A percentile compares a stretch with the other conserved stretches of the same genome.
Evolutionary conservation across 176 grass and related monocot species (phyloP).

Genomic region (Triticum monococcum): DNA sequence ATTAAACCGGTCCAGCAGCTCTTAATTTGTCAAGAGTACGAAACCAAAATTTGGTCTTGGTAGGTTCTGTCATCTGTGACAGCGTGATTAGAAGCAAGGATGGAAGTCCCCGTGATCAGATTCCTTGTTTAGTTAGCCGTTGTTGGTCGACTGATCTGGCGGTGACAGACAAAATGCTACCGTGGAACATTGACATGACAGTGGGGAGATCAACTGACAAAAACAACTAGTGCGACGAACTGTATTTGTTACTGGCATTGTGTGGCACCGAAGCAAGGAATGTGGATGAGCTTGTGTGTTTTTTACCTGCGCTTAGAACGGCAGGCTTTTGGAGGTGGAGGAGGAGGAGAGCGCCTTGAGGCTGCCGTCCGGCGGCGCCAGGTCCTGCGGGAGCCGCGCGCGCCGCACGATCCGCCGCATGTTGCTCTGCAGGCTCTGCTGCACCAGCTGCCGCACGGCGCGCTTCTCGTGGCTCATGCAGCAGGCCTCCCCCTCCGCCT

Average conservation of each 20-base stretch:
- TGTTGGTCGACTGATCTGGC: neutral
- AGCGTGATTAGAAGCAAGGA: neutral
- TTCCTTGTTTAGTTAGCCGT: neutral
- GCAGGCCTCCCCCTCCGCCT: neutral
- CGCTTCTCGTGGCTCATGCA: slow-evolving; percentile 78
- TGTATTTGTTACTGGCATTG: neutral
- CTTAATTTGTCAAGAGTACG: neutral
- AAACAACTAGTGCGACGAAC: neutral
- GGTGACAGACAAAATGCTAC: slow-evolving; percentile 11
- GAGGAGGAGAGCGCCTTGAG: slow-evolving; percentile 55
- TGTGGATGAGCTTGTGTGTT: neutral
- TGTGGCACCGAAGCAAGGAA: neutral
- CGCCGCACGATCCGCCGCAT: slow-evolving; percentile 79
- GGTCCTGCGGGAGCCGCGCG: slow-evolving; percentile 70
- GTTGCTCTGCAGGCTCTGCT: slow-evolving; percentile 94
- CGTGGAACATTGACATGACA: slow-evolving; percentile 9
- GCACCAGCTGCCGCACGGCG: slow-evolving; percentile 84
- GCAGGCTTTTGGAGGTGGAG: slow-evolving; percentile 92
- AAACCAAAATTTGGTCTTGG: neutral
- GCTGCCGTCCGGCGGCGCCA: slow-evolving; percentile 36
- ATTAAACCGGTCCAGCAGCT: too few relatives aligned
- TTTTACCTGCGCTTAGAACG: slow-evolving; percentile 58
- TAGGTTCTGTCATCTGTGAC: neutral
- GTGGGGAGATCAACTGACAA: neutral
- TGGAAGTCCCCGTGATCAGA: slow-evolving; percentile 1